Conservation (phyloP, 1,139 yeast genomes). For the Diutina pseudorugosa region DNA sequence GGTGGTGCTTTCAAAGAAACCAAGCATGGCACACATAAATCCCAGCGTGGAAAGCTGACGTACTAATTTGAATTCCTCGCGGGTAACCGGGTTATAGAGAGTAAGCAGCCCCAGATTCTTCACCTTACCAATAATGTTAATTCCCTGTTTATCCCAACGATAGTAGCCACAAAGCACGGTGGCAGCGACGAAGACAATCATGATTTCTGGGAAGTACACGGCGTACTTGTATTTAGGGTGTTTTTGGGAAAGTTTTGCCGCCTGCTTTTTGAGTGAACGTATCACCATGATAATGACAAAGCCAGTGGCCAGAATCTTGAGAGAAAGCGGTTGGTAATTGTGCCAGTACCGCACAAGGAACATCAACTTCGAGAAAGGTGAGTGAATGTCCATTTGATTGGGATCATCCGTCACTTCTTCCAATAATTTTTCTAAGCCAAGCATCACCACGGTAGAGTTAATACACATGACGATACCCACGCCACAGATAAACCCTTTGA, state of each 20-base stretch:
- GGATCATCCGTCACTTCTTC: constrained; percentile 23
- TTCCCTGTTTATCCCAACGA: constrained; percentile 46
- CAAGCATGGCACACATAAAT: constrained; percentile 73
- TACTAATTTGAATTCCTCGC: constrained; percentile 19
- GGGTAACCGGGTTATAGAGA: constrained; percentile 14
- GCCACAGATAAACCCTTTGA: constrained; percentile 84
- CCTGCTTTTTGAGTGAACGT: constrained; percentile 29
- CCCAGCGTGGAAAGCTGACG: constrained; percentile 41
- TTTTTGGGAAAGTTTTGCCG: constrained; percentile 9
- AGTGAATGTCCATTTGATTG: constrained; percentile 45
- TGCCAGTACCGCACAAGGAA: constrained; percentile 34
- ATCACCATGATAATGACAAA: constrained; percentile 30
- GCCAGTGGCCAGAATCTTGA: constrained; percentile 37
- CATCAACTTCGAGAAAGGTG: constrained; percentile 59
- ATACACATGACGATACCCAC: constrained; percentile 88
- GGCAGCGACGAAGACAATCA: constrained; percentile 55
- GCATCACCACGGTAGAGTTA: constrained; percentile 59
- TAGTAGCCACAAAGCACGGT: constrained; percentile 44
- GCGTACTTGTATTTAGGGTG: constrained; percentile 15
- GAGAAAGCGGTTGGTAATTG: constrained; percentile 40
- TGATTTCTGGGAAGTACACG: constrained; percentile 70
- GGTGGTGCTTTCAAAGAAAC: constrained; percentile 89
- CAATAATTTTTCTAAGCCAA: constrained; percentile 45
- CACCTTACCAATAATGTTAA: constrained; percentile 62
- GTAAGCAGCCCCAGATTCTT: constrained; percentile 16